These are phyloP conservation scores for Piper betle DNA, from an alignment of 164 flowering plant genomes.

Conservation along the genomic window DNA sequence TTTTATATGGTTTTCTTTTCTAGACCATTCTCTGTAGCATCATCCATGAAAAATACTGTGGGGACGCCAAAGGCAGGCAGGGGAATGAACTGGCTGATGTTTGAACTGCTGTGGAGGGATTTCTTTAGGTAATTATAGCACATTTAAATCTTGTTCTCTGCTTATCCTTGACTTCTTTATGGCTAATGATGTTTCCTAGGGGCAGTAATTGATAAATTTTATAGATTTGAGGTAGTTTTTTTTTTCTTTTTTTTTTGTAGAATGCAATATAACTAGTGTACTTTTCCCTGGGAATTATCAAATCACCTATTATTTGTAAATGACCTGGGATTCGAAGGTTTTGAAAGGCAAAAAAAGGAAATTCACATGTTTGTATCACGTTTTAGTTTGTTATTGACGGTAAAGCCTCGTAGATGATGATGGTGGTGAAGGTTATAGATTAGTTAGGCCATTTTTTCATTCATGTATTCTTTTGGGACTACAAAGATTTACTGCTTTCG, in stretches of 20 bases:
- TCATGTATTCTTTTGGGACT: neutral
- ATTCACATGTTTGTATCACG: too few relatives aligned
- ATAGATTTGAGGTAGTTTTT: neutral
- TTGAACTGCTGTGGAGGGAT: slow-evolving; percentile 94
- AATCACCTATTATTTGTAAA: too few relatives aligned
- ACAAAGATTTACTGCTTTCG: too few relatives aligned
- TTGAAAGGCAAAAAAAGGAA: too few relatives aligned
- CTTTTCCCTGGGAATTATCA: too few relatives aligned
- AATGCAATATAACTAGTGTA: neutral
- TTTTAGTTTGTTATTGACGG: neutral
- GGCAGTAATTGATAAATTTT: neutral
- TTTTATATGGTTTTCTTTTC: slow-evolving; percentile 5
- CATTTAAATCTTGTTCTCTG: neutral
- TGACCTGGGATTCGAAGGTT: too few relatives aligned
- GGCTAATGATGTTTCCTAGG: too few relatives aligned
- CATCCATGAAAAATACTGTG: slow-evolving; percentile 30
- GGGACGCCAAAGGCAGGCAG: slow-evolving; percentile 24
- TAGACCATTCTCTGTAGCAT: slow-evolving; percentile 43
- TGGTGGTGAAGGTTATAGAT: too few relatives aligned
- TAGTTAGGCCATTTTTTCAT: neutral
- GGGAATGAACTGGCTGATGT: slow-evolving; percentile 84
- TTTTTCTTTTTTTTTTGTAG: neutral
- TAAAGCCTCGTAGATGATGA: neutral
- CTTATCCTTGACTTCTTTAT: neutral
- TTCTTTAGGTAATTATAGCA: slow-evolving; percentile 64